Conservation (phyloP, 768 basidiomycete species). For the Goffeauzyma gilvescens region DNA sequence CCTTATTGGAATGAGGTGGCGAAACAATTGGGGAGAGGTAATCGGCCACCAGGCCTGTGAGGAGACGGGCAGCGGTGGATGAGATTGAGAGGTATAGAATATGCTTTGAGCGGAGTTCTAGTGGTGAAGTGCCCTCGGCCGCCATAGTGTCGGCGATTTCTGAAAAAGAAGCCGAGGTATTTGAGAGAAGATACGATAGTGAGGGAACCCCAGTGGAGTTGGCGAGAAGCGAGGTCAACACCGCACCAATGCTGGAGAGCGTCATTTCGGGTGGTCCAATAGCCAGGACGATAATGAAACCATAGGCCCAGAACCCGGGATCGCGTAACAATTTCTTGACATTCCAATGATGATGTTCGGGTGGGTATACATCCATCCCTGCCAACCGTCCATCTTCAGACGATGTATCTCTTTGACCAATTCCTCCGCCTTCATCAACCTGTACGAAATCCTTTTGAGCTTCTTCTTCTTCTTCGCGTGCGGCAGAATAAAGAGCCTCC, state of each 20-base stretch:
- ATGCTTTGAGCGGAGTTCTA: constrained; percentile 27
- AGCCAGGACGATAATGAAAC: constrained; percentile 24
- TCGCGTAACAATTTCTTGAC: constrained; percentile 19
- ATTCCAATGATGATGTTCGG: constrained; percentile 16
- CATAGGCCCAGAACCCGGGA: constrained; percentile 29
- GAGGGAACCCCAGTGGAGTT: not conserved
- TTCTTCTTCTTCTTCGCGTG: constrained; percentile 20
- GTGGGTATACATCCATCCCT: too few species aligned
- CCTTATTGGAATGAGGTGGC: too few species aligned
- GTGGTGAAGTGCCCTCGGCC: constrained; percentile 3
- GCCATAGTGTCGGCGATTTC: not conserved
- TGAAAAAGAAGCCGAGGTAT: not conserved
- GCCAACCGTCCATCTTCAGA: too few species aligned
- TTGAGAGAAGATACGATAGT: not conserved
- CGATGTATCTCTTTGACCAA: too few species aligned
- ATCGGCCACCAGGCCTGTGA: constrained; percentile 24
- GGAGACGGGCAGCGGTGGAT: constrained; percentile 23
- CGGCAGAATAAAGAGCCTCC: constrained; percentile 19
- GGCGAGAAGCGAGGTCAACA: constrained; percentile 24
- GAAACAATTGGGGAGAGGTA: constrained; percentile 20
- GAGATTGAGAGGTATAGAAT: constrained; percentile 26
- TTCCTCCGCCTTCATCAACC: constrained; percentile 16
- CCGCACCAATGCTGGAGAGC: constrained; percentile 28
- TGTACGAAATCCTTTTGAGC: not conserved
- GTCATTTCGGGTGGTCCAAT: constrained; percentile 30